phyloP scores from a whole-genome alignment of 106 monocot genomes.

The Agapanthus africanus region DNA sequence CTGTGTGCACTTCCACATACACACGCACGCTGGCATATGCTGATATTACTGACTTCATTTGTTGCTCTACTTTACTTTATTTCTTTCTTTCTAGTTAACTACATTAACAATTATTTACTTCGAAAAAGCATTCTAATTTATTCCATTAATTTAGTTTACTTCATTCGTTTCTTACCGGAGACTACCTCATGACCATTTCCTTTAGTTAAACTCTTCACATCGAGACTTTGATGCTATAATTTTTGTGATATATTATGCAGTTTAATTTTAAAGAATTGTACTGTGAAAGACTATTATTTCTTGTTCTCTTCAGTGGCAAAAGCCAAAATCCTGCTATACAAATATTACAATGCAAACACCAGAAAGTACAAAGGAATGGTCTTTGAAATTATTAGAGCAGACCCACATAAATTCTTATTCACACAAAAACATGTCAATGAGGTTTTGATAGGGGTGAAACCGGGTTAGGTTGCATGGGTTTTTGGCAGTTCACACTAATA shows the following conservation, averaged over 20 bases:
- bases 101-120: background rate
- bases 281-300: background rate
- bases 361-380: too few relatives aligned
- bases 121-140: background rate
- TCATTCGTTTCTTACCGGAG: background rate
- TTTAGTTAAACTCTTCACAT: background rate
- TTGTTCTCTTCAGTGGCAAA: too few relatives aligned
- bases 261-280: background rate
- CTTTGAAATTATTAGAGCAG: too few relatives aligned
- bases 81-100: background rate
- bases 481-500: too few relatives aligned
- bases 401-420: too few relatives aligned
- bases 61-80: background rate
- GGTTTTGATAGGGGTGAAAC: too few relatives aligned
- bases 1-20: background rate
- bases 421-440: too few relatives aligned
- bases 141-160: background rate
- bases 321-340: background rate
- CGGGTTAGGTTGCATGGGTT: too few relatives aligned
- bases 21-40: background rate
- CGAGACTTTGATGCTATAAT: background rate
- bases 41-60: background rate
- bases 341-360: background rate
- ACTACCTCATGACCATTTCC: background rate
- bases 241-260: background rate